phyloP scores from a whole-genome alignment of 1,284 basidiomycete genomes.

The Irpex sp. region DNA sequence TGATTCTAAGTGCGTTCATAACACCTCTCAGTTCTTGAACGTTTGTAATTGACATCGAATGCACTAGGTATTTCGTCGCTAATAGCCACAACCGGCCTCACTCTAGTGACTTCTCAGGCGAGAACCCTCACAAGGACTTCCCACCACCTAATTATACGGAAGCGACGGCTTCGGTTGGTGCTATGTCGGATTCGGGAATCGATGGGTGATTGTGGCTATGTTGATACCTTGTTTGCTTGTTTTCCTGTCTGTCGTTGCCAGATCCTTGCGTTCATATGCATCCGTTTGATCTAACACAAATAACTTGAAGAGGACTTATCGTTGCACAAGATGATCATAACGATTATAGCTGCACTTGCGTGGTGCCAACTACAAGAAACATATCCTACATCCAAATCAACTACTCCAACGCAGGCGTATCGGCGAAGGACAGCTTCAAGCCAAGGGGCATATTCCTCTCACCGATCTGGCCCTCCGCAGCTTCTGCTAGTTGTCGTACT shows the following conservation, averaged over 20 bases:
- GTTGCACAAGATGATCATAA: background rate
- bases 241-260: too few relatives aligned
- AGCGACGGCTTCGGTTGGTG: background rate
- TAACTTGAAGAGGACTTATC: background rate
- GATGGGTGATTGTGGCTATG: background rate
- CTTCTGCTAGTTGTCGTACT: conserved; percentile 16
- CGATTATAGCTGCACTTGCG: background rate
- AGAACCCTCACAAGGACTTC: background rate
- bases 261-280: too few relatives aligned
- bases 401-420: background rate
- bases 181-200: background rate
- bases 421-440: background rate
- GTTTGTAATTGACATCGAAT: background rate
- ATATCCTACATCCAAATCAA: background rate
- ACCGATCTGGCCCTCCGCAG: background rate
- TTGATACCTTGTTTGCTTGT: background rate
- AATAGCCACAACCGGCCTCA: background rate
- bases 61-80: background rate
- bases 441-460: background rate
- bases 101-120: background rate
- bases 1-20: background rate
- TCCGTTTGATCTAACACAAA: background rate
- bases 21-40: background rate
- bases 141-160: background rate
- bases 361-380: too few relatives aligned